These are phyloP conservation scores for Ascochyta rabiei DNA, from an alignment of 2,329 filamentous ascomycete species.

Conservation along the genomic window DNA sequence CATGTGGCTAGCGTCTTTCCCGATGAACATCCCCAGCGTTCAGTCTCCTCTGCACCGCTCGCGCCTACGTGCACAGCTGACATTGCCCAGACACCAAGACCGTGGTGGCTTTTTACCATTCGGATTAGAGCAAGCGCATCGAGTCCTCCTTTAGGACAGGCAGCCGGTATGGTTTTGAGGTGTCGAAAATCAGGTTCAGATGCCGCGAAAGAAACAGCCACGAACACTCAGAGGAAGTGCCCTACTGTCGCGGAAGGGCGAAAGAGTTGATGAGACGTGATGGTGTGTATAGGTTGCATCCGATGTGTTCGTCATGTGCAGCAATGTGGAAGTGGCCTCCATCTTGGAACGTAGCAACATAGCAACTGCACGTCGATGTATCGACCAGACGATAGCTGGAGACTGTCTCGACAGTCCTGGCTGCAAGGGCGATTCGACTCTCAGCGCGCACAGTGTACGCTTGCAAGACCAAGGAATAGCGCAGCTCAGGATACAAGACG, in stretches of 20 bases:
- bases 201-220: not conserved
- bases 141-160: slow-evolving; percentile 17
- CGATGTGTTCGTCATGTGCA: not conserved
- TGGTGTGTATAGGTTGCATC: not conserved
- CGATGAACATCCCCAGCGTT: slow-evolving; percentile 13
- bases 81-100: slow-evolving; percentile 8
- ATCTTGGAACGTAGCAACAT: not conserved
- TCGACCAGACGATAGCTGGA: not conserved
- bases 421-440: not conserved
- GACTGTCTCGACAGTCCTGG: not conserved
- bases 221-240: not conserved
- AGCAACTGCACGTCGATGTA: not conserved
- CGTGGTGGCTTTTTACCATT: slow-evolving; percentile 6
- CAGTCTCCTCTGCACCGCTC: slow-evolving; percentile 14
- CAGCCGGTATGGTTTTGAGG: slow-evolving; percentile 15
- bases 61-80: slow-evolving; percentile 1
- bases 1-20: slow-evolving; percentile 17
- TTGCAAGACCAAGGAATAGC: not conserved
- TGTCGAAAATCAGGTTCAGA: not conserved
- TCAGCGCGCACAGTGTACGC: not conserved
- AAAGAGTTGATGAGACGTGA: slow-evolving; percentile 1
- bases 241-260: not conserved
- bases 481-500: not conserved
- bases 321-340: not conserved
- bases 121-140: slow-evolving; percentile 15